Conservation (phyloP, 2,329 filamentous ascomycete species). For the Neoscytalidium dimidiatum region DNA sequence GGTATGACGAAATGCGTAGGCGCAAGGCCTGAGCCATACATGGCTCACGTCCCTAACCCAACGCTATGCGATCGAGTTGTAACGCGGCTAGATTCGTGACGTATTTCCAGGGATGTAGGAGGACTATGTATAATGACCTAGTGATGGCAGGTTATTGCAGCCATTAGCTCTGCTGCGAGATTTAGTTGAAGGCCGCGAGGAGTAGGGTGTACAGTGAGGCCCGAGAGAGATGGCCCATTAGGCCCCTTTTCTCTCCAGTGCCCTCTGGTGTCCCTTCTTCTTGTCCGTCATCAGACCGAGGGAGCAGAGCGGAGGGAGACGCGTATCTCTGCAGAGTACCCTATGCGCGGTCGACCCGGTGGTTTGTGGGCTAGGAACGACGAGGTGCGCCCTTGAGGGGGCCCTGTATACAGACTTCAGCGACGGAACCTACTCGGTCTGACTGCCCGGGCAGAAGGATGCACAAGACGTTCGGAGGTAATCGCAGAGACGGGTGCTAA, state of each 20-base stretch:
- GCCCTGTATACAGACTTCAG: slow-evolving; percentile 6
- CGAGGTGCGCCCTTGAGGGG: neutral
- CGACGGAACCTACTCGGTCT: neutral
- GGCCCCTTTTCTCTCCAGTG: slow-evolving; percentile 1
- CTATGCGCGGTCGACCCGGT: neutral
- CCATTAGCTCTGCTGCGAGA: neutral
- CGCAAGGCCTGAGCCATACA: neutral
- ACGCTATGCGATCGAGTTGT: neutral
- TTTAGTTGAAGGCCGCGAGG: neutral
- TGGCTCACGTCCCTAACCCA: neutral
- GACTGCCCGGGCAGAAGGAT: neutral
- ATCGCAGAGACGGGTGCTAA: neutral
- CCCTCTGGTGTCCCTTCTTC: neutral
- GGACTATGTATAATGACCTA: neutral
- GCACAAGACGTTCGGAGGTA: neutral
- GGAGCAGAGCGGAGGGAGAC: neutral
- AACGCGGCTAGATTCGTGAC: slow-evolving; percentile 8
- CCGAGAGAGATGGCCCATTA: neutral
- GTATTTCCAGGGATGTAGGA: neutral
- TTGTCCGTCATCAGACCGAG: neutral
- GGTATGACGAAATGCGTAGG: slow-evolving; percentile 11
- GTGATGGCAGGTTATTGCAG: neutral
- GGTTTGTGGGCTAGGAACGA: neutral
- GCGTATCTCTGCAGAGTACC: neutral
- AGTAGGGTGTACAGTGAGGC: slow-evolving; percentile 2